Conservation (phyloP, 305 asterid genomes). For the Fraxinus latifolia region DNA sequence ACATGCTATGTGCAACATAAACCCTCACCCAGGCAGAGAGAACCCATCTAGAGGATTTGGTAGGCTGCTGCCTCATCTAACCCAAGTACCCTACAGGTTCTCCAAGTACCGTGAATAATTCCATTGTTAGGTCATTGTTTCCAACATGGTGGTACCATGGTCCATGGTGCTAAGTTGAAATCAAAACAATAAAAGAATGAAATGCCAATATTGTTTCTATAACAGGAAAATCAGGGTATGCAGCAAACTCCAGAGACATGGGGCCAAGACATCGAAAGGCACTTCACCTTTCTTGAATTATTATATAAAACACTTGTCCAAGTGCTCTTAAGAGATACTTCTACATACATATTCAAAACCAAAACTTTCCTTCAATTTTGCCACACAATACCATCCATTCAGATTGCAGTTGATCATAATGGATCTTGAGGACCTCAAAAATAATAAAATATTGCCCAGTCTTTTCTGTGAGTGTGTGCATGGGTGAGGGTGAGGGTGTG, state of each 20-base stretch:
- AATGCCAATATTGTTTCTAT: background rate
- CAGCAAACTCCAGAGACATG: background rate
- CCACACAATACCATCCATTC: conserved; percentile 11
- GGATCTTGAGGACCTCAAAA: background rate
- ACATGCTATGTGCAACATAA: background rate
- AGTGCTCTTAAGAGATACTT: background rate
- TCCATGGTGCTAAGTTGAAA: background rate
- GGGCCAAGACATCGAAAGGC: conserved; percentile 4
- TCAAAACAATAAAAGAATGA: background rate
- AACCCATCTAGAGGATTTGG: background rate
- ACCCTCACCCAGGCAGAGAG: background rate
- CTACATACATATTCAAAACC: background rate
- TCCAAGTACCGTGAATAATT: background rate
- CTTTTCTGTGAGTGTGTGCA: background rate
- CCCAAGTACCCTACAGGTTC: background rate
- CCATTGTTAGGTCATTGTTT: background rate
- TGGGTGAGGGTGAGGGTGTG: background rate
- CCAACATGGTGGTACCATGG: background rate
- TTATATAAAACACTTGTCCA: background rate
- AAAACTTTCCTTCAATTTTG: background rate
- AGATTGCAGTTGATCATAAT: background rate
- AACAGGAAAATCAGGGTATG: background rate
- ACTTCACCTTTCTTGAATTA: background rate
- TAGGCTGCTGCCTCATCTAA: background rate
- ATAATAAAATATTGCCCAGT: background rate